Base-by-base conservation (phyloP, 805 yeast genomes). In the Ogataea polymorpha region DNA sequence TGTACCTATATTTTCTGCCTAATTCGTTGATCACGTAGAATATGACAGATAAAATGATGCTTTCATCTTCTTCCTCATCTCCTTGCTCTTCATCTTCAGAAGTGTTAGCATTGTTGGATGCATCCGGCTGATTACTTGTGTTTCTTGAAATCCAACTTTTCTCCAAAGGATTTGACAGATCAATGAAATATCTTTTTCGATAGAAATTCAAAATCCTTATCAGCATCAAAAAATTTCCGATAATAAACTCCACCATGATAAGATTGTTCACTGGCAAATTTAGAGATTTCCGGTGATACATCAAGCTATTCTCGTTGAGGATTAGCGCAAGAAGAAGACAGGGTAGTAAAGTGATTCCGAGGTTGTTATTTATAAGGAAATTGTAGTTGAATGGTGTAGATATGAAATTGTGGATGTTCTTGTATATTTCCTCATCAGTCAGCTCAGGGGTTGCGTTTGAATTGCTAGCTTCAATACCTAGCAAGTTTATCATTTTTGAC, bases 301-400 rank as follows among this genome's bases (percentile, higher is more conserved):
- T 51, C 39, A 68, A 42, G 25, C 50, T 46, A 10, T 51, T 50
- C 26, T 61, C 55, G 14, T 47, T 44, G 21, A 54, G 51, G n/a
- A 57, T 48, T 41, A 70, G 32, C 28, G 64, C 44, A 45, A 59
- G 44, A 50, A 74, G 67, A 7, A 77, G 53, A 24, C 77, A 49
- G 0, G 83, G 82, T 44, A 74, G 65, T 8, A 74, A 58, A 11
- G 76, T 63, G 18, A 77, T 65, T 1, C 80, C 80, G 38, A 78
- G 56, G 45, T 75, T 76, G 51, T 75, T 74, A 52, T 75, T 75
- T 32, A 77, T 60, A n/a, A 54, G 56, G 9, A 54, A 50, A 21
- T 53, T 47, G 13, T 50, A 44, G 23, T 56, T 54, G 43, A 57
- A 54, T 5, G 54, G 50, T 13, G 51, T 43, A 13, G 48, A 41